Percentiles rank a stretch among this genome's conserved stretches.
These are phyloP conservation scores for Magnusiomyces tetraspermus DNA, from an alignment of 1,139 yeast species.

Conservation along the genomic window DNA sequence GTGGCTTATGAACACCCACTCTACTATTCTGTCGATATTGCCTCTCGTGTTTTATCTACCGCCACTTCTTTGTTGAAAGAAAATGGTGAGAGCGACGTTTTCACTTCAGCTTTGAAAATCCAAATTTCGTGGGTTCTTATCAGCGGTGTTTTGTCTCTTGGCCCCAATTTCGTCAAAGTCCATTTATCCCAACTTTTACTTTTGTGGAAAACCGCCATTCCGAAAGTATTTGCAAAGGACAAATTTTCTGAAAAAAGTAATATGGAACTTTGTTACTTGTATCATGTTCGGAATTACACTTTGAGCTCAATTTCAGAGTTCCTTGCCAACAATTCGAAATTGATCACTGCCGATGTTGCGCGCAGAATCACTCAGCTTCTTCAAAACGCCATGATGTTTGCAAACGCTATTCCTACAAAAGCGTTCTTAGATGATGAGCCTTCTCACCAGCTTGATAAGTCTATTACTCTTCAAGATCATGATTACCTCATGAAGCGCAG, in stretches of 20 bases:
- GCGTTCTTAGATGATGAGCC: constrained; percentile 25
- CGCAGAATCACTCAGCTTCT: constrained; percentile 30
- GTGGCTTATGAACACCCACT: constrained; percentile 27
- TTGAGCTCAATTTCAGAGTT: constrained; percentile 32
- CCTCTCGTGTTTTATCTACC: constrained; percentile 28
- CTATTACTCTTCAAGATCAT: constrained; percentile 25
- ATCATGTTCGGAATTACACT: constrained; percentile 33
- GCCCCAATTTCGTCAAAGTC: constrained; percentile 53
- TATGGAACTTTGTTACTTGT: constrained; percentile 28
- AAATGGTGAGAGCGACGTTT: constrained; percentile 26
- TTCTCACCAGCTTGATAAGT: constrained; percentile 20
- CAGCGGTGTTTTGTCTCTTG: constrained; percentile 66
- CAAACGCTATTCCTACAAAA: constrained; percentile 25
- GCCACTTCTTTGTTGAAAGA: constrained; percentile 30
- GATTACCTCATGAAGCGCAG: constrained; percentile 28
- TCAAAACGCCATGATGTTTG: constrained; percentile 27
- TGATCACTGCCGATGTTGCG: constrained; percentile 36
- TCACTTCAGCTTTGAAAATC: constrained; percentile 26
- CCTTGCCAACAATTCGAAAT: constrained; percentile 28
- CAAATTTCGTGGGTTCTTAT: constrained; percentile 58
- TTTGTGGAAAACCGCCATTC: constrained; percentile 75
- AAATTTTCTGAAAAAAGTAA: constrained; percentile 25
- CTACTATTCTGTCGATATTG: constrained; percentile 29
- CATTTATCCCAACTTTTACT: constrained; percentile 67
- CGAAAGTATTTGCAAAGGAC: constrained; percentile 34